These are phyloP conservation scores for Phytophthora nicotianae DNA, from an alignment of 352 stramenopile species.

Conservation along the genomic window DNA sequence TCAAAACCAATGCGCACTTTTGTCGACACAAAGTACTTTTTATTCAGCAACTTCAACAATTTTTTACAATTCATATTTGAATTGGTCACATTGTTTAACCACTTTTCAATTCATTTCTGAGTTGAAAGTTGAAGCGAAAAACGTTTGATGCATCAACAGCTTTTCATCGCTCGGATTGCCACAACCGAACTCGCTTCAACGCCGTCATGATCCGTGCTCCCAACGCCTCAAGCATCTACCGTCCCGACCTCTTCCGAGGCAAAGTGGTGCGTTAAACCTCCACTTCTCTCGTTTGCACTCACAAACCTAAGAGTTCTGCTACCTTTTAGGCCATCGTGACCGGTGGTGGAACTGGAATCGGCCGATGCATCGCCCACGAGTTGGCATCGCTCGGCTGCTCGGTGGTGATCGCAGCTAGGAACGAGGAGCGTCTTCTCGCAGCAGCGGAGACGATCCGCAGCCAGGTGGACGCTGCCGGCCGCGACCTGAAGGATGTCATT, in stretches of 20 bases:
- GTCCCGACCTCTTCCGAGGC: slow-evolving; percentile 64
- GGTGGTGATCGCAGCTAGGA: slow-evolving; percentile 84
- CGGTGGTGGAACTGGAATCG: slow-evolving; percentile 87
- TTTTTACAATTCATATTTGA: slow-evolving; percentile 35
- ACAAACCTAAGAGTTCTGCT: not conserved
- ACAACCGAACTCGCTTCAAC: slow-evolving; percentile 20
- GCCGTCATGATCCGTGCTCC: slow-evolving; percentile 53
- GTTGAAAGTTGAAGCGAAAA: slow-evolving; percentile 18
- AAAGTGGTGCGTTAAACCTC: slow-evolving; percentile 66
- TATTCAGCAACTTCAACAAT: slow-evolving; percentile 25
- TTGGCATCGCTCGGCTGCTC: slow-evolving; percentile 75
- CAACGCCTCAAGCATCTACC: slow-evolving; percentile 63
- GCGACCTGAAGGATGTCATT: slow-evolving; percentile 46
- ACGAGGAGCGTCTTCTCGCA: slow-evolving; percentile 63
- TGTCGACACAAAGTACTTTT: too few species aligned
- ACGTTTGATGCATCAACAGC: slow-evolving; percentile 29
- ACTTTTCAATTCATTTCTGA: slow-evolving; percentile 27
- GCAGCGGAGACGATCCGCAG: slow-evolving; percentile 65
- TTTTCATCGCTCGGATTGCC: slow-evolving; percentile 7
- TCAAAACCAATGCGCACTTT: too few species aligned
- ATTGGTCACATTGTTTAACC: not conserved
- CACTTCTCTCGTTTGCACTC: not conserved
- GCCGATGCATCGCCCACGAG: slow-evolving; percentile 82
- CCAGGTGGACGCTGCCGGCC: slow-evolving; percentile 42
- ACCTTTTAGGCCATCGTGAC: slow-evolving; percentile 79